phyloP scores from a whole-genome alignment of 495 filamentous ascomycete genomes.

The Opeltia flavorubescens region DNA sequence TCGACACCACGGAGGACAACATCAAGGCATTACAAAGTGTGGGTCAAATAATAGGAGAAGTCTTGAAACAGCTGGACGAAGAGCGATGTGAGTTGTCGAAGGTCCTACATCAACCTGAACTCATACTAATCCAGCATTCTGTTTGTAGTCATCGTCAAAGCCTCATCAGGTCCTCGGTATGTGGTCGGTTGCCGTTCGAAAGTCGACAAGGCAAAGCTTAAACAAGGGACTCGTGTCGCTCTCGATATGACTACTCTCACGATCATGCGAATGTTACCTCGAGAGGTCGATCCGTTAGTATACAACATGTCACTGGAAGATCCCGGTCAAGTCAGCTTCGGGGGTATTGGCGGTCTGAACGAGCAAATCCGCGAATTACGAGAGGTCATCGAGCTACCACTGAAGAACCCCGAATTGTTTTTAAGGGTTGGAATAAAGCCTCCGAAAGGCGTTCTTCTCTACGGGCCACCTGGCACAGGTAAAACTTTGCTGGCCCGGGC shows the following conservation, averaged over 20 bases:
- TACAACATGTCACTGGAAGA: constrained; percentile 99
- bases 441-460: constrained; percentile 92
- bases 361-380: constrained; percentile 96
- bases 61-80: constrained; percentile 96
- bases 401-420: constrained; percentile 99
- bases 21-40: constrained; percentile 99
- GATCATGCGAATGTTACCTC: constrained; percentile 99
- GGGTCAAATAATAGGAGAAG: constrained; percentile 97
- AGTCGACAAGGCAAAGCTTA: constrained; percentile 90
- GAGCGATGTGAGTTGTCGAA: constrained; percentile 68
- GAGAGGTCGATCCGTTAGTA: constrained; percentile 95
- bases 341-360: constrained; percentile 96
- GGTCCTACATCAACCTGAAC: too few species aligned
- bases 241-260: constrained; percentile 99
- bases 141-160: constrained; percentile 78
- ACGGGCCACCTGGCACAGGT: constrained; percentile 94
- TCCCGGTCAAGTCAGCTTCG: constrained; percentile 94
- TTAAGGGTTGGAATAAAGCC: constrained; percentile 96
- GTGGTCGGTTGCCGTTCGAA: constrained; percentile 97
- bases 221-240: constrained; percentile 95
- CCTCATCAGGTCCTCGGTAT: constrained; percentile 93
- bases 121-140: too few species aligned
- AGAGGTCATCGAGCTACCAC: constrained; percentile 93
- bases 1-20: constrained; percentile 94
- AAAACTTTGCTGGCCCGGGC: constrained; percentile 93